Evolutionary conservation across 306 rosid genomes (phyloP), one percentile per base, ranked within the genome.

Genomic region (Castanea sativa): DNA sequence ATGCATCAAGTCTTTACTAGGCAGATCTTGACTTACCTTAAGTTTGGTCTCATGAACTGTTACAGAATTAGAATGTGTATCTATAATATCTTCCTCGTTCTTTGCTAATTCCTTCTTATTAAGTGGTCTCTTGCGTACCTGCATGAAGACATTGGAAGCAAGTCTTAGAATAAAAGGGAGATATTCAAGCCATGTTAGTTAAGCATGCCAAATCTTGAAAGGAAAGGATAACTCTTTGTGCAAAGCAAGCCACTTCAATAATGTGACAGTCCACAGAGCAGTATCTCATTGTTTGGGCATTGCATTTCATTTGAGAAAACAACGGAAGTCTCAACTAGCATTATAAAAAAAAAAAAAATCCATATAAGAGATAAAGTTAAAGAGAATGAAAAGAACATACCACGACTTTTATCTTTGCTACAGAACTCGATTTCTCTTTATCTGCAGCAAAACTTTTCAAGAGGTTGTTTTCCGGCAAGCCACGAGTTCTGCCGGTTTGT

Each of bases 321-420:
- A 65, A 65, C 7, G 9, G 57, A 38, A 79, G 56, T 65, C 20
- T 38, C 27, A 68, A 20, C 20, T 23, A 10, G 25, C 73, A 51
- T 41, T 41, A 41, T 7, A 41, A 70, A 11, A 19, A 73, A 11
- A 19, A 73, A 69, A 71, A 59, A 75, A 74, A 68, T 30, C 20
- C 11, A 33, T 15, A 30, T 5, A 2, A 15, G 23, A 49, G 6
- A 16, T 25, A 15, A 33, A 1, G 71, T 8, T 15, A 33, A 69
- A 25, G 73, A 13, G 73, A 71, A 45, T 29, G 75, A 55, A 79
- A 73, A 80, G 76, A 73, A 85, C 99, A 74, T 96, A 96, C 99
- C 94, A 96, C 99, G 78, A 96, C 99, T 96, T 93, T 96, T 73
- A 96, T 96, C 91, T 96, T 96, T 67, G 99, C 99, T 3, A 96